phyloP scores from a whole-genome alignment of 345 rosid genomes.

The Rhizophora mangle region DNA sequence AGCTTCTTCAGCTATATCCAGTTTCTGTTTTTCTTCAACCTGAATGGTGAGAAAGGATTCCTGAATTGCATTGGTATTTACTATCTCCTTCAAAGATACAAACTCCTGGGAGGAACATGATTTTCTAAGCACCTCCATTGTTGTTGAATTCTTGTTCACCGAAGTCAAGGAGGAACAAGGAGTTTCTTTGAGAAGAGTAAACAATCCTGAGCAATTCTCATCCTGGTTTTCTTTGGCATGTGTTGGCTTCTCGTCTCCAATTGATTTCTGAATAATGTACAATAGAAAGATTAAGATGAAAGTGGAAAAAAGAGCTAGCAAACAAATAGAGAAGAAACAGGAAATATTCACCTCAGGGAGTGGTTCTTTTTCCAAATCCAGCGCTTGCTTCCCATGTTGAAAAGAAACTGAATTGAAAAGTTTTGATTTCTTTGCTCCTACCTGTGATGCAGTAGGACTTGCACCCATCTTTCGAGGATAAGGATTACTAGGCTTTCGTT shows the following conservation, averaged over 20 bases:
- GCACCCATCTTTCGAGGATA: conserved; percentile 76
- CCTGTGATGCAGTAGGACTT: conserved; percentile 31
- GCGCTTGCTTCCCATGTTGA: conserved; percentile 38
- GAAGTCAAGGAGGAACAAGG: conserved; percentile 55
- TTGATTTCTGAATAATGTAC: conserved; percentile 41
- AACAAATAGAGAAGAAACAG: conserved; percentile 7
- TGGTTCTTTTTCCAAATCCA: conserved; percentile 61
- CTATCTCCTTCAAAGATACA: conserved; percentile 54
- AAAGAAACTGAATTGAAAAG: conserved; percentile 42
- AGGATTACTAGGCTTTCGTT: conserved; percentile 91
- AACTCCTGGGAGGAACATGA: conserved; percentile 54
- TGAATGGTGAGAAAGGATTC: conserved; percentile 31
- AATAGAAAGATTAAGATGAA: conserved; percentile 10
- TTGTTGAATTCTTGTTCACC: conserved; percentile 41
- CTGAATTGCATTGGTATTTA: conserved; percentile 26
- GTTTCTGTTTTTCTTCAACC: conserved; percentile 28
- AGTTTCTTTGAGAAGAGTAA: conserved; percentile 42
- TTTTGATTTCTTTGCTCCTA: conserved; percentile 50
- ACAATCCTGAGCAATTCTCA: conserved; percentile 67
- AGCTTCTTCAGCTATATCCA: conserved; percentile 43
- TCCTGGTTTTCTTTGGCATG: conserved; percentile 52
- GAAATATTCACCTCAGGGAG: conserved; percentile 51
- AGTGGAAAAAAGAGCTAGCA: conserved; percentile 4
- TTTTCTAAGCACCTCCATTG: conserved; percentile 33
- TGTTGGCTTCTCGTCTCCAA: conserved; percentile 42